A percentile compares a stretch with the other conserved stretches of the same genome.
Evolutionary conservation across 441 rosid genomes (phyloP).

Genomic region (Populus hybrid): DNA sequence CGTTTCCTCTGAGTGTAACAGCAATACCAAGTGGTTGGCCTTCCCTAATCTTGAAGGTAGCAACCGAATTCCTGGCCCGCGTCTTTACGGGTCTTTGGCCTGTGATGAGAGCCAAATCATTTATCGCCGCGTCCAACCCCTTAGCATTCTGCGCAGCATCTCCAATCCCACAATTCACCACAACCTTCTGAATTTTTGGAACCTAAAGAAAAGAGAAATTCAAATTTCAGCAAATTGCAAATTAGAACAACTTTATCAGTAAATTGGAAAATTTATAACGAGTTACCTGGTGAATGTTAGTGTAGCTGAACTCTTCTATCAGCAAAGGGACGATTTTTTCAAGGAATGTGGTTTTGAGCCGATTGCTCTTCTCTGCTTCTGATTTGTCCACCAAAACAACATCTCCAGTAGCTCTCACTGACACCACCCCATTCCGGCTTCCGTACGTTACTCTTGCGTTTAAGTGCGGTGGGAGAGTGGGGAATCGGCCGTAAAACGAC

Average conservation of each 20-base stretch:
- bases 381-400: conserved; percentile 76
- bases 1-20: conserved; percentile 84
- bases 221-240: not conserved
- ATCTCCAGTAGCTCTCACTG: conserved; percentile 51
- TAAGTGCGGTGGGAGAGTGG: conserved; percentile 28
- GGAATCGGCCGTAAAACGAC: conserved; percentile 55
- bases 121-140: conserved; percentile 86
- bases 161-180: conserved; percentile 93
- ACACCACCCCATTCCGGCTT: conserved; percentile 28
- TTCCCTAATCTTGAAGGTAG: conserved; percentile 86
- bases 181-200: conserved; percentile 82
- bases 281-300: conserved; percentile 72
- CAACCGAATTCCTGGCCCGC: conserved; percentile 66
- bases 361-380: conserved; percentile 57
- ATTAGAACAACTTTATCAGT: not conserved
- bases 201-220: conserved; percentile 38
- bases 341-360: conserved; percentile 67
- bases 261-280: not conserved
- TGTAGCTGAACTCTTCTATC: conserved; percentile 72
- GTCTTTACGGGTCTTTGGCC: conserved; percentile 94
- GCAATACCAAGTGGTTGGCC: conserved; percentile 88
- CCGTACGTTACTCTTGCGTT: conserved; percentile 29
- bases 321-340: conserved; percentile 85
- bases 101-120: conserved; percentile 70
- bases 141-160: conserved; percentile 85